Percentiles rank a stretch among this genome's conserved stretches.
phyloP scores from a whole-genome alignment of 2,329 filamentous ascomycete genomes.

The Beauveria australis region DNA sequence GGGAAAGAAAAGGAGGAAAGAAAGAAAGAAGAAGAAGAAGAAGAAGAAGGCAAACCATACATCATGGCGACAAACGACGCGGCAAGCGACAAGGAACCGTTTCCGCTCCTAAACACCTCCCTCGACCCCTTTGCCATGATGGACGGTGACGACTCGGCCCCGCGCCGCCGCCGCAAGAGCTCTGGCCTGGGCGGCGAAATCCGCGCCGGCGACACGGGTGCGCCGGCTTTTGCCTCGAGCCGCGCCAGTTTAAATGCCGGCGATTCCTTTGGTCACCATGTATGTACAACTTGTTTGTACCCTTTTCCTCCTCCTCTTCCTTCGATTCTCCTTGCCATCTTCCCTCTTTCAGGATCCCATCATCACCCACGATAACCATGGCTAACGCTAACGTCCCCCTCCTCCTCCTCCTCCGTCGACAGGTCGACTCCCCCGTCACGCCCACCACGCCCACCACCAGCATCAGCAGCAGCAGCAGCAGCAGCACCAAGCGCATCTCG shows the following conservation, averaged over 20 bases:
- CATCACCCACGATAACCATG: not conserved
- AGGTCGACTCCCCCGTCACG: slow-evolving; percentile 14
- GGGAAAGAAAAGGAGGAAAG: slow-evolving; percentile 10
- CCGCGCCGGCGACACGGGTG: slow-evolving; percentile 47
- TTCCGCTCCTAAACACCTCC: slow-evolving; percentile 44
- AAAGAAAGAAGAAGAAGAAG: not conserved
- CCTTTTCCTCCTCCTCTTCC: too few relatives aligned
- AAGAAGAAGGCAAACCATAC: not conserved
- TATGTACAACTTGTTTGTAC: not conserved
- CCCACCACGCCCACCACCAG: slow-evolving; percentile 3
- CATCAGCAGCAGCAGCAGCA: not conserved
- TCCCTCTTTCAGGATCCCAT: too few relatives aligned
- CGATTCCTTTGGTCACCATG: slow-evolving; percentile 4
- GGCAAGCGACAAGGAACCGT: slow-evolving; percentile 34
- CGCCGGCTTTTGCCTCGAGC: slow-evolving; percentile 45
- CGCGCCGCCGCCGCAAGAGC: slow-evolving; percentile 46
- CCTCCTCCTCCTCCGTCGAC: not conserved
- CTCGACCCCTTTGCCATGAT: slow-evolving; percentile 35
- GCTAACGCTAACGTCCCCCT: not conserved
- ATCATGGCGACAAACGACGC: slow-evolving; percentile 6
- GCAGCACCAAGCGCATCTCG: slow-evolving; percentile 34
- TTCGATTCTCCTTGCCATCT: not conserved
- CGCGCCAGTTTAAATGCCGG: slow-evolving; percentile 34
- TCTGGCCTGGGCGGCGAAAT: slow-evolving; percentile 46
- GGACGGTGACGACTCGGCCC: slow-evolving; percentile 22